These are phyloP conservation scores for Geoglossum glabrum DNA, from an alignment of 495 filamentous ascomycete genomes.

Conservation along the genomic window DNA sequence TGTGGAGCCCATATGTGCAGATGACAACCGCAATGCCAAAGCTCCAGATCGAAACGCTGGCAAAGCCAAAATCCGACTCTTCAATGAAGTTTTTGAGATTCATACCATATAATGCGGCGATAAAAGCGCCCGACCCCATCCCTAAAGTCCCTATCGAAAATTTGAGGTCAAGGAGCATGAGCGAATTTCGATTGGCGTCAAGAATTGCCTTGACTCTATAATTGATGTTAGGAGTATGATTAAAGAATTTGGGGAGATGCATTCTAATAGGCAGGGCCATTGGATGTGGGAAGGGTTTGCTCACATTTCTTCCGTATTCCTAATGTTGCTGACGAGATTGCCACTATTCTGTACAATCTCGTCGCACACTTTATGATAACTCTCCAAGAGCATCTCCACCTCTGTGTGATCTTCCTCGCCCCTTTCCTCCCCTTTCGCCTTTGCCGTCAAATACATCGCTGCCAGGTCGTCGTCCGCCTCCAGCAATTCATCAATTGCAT, in stretches of 20 bases:
- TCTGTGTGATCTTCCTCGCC: constrained; percentile 85
- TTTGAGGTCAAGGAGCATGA: constrained; percentile 94
- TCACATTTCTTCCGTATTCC: constrained; percentile 97
- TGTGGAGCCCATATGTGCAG: constrained; percentile 58
- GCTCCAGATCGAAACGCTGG: constrained; percentile 46
- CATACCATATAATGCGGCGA: constrained; percentile 97
- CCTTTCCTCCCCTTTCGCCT: constrained; percentile 48
- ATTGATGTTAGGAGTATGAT: background rate
- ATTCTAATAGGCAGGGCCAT: background rate
- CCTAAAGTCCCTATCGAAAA: constrained; percentile 90
- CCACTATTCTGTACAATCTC: constrained; percentile 92
- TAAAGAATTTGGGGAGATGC: background rate
- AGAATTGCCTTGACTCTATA: constrained; percentile 83
- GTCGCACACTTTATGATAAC: constrained; percentile 92
- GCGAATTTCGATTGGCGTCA: constrained; percentile 91
- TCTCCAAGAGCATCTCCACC: constrained; percentile 89
- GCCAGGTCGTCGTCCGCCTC: constrained; percentile 93
- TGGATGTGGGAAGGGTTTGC: constrained; percentile 11
- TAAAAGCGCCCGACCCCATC: constrained; percentile 76
- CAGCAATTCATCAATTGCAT: constrained; percentile 89
- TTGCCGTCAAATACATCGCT: constrained; percentile 86
- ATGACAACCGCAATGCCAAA: constrained; percentile 54
- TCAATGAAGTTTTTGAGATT: constrained; percentile 98
- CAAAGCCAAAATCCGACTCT: constrained; percentile 81
- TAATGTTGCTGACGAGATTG: constrained; percentile 84